Evolutionary conservation across 2,329 filamentous ascomycete genomes (phyloP), one percentile per base, ranked within the genome.

Genomic region (Alternaria infectoria): DNA sequence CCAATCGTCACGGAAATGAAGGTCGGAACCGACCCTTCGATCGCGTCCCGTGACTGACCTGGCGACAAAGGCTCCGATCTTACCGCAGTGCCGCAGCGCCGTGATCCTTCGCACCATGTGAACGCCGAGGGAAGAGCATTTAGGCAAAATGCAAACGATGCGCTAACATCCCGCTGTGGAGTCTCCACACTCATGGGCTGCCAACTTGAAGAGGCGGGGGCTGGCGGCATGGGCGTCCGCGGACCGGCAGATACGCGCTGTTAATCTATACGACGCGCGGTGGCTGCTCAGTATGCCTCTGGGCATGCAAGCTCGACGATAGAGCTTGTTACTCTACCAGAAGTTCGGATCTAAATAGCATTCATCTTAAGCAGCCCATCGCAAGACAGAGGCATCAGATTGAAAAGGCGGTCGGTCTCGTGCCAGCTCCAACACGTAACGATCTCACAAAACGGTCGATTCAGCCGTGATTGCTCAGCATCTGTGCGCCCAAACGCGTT

Each of bases 91-190:
- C 11, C 9, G 26, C 28, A 36, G 12, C n/a, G 19, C 21, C 17
- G 43, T 30, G 26, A 7, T 9, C n/a, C 21, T 40, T 26, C n/a
- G 28, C 52, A 54, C 11, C n/a, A 47, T 55, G 36, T 50, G 19
- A 52, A 26, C 25, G 36, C 28, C 46, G 46, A 52, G 28, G 13
- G 19, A 5, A 28, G n/a, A 4, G 25, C 36, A 61, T 61, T 61
- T 52, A 57, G 54, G 54, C 59, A 61, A 9, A 57, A 46, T 57
- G 19, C 36, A n/a, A 36, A 19, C 23, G 12, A 30, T 12, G 36
- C 59, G 46, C 59, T 57, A 61, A 12, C 7, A 61, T 50, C 45
- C 54, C 59, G 46, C 59, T 45, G 25, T 60, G 54, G 52, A 57
- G 52, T 57, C 52, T 61, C 59, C 54, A 46, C 59, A 51, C 32